Evolutionary conservation across 2,329 filamentous ascomycete species (phyloP), one percentile per base, ranked within the genome.

Genomic region (Aspergillus sp.): DNA sequence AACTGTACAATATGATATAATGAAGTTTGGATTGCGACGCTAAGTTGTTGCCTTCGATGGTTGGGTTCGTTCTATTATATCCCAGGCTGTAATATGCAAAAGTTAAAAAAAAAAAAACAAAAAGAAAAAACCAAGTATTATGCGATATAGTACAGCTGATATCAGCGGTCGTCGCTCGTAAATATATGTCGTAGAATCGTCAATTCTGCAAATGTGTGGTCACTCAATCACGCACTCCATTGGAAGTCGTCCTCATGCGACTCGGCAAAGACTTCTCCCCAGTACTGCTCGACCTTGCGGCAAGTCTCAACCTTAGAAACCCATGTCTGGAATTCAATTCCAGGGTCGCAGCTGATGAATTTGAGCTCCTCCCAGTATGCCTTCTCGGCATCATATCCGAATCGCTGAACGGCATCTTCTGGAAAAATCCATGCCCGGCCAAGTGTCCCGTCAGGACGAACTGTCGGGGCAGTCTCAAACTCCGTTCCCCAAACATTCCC

Each of bases 361-460:
- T 72, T 75, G 52, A 77, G 70, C 53, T 76, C 75, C 48, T 73
- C 71, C 75, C 75, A 78, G 44, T 76, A 74, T 5, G 66, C 65
- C 48, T 62, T 70, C 58, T 78, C 75, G 4, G 68, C 67, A 56
- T 78, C 75, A 55, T 71, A 72, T 24, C 75, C 76, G 50, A 78
- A 73, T 11, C 72, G 65, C 19, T 59, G 60, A 15, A 77, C 58
- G 5, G 68, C 70, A 1, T 75, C 69, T 11, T 70, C 64, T 0
- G 70, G 68, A 13, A 68, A 66, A 3, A 67, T 70, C 75, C 75
- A 77, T 44, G 72, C 72, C 15, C 73, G 71, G 50, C 69, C 67
- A 27, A 71, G 72, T 1, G 67, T 66, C 13, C 72, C 74, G 44
- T 76, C 72, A 3, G 72, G 56, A 17, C 72, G 69, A 6, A 73